These are phyloP conservation scores for Fusarium sp. DNA, from an alignment of 2,329 filamentous ascomycete genomes.

Conservation along the genomic window DNA sequence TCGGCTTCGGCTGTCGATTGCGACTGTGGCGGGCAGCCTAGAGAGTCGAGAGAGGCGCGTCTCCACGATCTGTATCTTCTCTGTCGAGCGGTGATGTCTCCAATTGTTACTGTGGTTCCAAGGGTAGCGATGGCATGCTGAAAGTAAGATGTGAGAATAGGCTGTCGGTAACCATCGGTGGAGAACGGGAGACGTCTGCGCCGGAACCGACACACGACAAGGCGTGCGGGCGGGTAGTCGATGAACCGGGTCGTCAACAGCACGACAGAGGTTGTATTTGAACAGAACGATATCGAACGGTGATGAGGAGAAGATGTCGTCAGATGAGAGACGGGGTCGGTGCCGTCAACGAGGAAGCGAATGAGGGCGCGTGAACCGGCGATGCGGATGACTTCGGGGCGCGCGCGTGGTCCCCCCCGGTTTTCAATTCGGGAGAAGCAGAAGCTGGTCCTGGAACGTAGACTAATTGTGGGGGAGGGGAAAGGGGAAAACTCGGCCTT, in stretches of 20 bases:
- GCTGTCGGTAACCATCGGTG: conserved; percentile 45
- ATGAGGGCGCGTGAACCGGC: conserved; percentile 46
- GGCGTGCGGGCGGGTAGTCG: conserved; percentile 26
- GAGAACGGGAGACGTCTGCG: conserved; percentile 36
- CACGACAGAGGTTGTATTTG: conserved; percentile 28
- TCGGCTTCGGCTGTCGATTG: conserved; percentile 37
- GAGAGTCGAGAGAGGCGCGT: conserved; percentile 1
- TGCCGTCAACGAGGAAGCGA: conserved; percentile 34
- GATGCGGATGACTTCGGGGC: conserved; percentile 49
- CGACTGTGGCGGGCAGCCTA: conserved; percentile 8
- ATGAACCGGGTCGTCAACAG: conserved; percentile 20
- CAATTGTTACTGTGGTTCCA: conserved; percentile 26
- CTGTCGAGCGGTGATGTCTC: conserved; percentile 21
- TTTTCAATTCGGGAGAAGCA: conserved; percentile 33
- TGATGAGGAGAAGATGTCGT: conserved; percentile 17
- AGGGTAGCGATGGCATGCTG: conserved; percentile 38
- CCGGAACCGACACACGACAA: conserved; percentile 36
- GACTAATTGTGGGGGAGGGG: conserved; percentile 32
- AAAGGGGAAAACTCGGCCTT: conserved; percentile 17
- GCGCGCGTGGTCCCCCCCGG: conserved; percentile 41
- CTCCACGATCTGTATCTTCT: neutral
- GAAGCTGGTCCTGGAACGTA: conserved; percentile 26
- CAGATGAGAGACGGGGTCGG: conserved; percentile 22
- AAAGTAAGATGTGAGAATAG: conserved; percentile 25
- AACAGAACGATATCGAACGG: conserved; percentile 9